These are phyloP conservation scores for Pisolithus sp. DNA, from an alignment of 768 basidiomycete genomes.

Conservation along the genomic window DNA sequence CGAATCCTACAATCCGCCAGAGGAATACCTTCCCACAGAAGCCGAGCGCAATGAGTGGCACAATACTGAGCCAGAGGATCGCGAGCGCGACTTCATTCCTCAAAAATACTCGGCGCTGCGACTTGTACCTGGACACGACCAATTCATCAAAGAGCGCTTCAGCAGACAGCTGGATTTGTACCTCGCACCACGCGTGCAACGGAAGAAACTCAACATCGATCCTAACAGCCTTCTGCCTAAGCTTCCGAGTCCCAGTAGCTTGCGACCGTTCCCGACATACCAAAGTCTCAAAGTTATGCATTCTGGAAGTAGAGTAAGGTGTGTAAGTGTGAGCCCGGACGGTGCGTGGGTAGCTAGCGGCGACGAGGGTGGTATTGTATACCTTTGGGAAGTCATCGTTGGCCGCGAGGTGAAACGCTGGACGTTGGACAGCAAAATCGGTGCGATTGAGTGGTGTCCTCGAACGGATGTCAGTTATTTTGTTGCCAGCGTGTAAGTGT, in stretches of 20 bases:
- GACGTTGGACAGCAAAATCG: conserved; percentile 74
- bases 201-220: conserved; percentile 85
- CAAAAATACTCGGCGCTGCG: conserved; percentile 80
- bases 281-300: conserved; percentile 69
- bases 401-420: conserved; percentile 86
- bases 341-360: conserved; percentile 91
- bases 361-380: conserved; percentile 80
- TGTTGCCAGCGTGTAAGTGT: conserved; percentile 69
- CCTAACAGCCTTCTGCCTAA: conserved; percentile 90
- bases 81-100: conserved; percentile 84
- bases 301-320: conserved; percentile 59
- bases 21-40: conserved; percentile 87
- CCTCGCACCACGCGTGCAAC: conserved; percentile 86
- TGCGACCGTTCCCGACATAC: conserved; percentile 93
- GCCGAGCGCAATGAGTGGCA: conserved; percentile 82
- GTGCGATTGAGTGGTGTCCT: conserved; percentile 91
- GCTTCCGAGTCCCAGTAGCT: conserved; percentile 83
- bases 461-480: conserved; percentile 76
- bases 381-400: conserved; percentile 87
- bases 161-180: conserved; percentile 93
- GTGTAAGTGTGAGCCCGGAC: conserved; percentile 76
- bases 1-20: conserved; percentile 99
- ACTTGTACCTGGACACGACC: conserved; percentile 85
- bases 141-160: conserved; percentile 92
- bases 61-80: conserved; percentile 76